Percentiles rank a stretch among this genome's conserved stretches.
phyloP scores from a whole-genome alignment of 148 eudicot species.

The Spergularia marina region DNA sequence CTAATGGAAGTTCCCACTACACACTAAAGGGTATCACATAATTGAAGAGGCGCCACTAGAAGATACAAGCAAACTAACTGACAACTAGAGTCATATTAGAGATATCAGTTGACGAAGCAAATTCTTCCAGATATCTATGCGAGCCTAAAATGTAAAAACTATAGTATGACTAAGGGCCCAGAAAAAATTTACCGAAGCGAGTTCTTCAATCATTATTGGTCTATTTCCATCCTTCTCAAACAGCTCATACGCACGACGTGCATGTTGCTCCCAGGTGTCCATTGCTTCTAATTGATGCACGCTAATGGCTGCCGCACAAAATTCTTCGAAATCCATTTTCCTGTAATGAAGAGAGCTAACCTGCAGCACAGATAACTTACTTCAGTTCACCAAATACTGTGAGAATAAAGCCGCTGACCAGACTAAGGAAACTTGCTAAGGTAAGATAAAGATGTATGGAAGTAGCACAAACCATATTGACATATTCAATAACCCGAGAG shows the following conservation, averaged over 20 bases:
- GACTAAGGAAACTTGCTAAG: not conserved
- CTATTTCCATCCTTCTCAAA: slow-evolving; percentile 95
- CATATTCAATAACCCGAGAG: slow-evolving; percentile 80
- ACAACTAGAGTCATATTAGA: not conserved
- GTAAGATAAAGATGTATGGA: not conserved
- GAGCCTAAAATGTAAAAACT: not conserved
- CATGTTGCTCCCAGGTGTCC: slow-evolving; percentile 93
- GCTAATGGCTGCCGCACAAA: slow-evolving; percentile 80
- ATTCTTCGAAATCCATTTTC: slow-evolving; percentile 89
- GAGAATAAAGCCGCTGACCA: not conserved
- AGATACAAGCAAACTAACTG: no score
- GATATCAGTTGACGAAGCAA: not conserved
- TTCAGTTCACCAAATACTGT: slow-evolving; percentile 2
- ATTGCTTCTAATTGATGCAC: slow-evolving; percentile 88
- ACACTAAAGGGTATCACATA: no score
- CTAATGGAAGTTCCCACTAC: no score
- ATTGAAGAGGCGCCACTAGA: no score
- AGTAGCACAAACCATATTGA: slow-evolving; percentile 46
- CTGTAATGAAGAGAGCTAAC: slow-evolving; percentile 80
- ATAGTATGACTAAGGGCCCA: not conserved
- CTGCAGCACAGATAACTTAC: slow-evolving; percentile 36
- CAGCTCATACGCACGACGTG: slow-evolving; percentile 78
- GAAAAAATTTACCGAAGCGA: slow-evolving; percentile 66
- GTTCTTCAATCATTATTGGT: slow-evolving; percentile 91
- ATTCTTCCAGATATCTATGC: slow-evolving; percentile 3